phyloP scores from a whole-genome alignment of 345 rosid species.

The Lepidium aucheri region DNA sequence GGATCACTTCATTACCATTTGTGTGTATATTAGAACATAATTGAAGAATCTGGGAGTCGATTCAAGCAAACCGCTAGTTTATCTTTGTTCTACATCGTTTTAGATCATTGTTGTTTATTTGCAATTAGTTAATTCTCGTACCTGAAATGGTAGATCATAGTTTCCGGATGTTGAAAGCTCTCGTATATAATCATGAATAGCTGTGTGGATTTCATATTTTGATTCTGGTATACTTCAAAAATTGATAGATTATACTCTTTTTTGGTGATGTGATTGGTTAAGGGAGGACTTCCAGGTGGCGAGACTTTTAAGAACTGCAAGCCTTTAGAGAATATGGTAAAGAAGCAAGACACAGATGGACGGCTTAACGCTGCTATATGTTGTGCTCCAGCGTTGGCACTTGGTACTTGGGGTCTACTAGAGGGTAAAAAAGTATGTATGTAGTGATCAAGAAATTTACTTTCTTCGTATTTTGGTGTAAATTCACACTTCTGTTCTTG shows the following conservation, averaged over 20 bases:
- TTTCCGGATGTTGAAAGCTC: neutral
- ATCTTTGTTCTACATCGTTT: neutral
- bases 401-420: constrained; percentile 85
- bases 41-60: neutral
- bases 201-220: neutral
- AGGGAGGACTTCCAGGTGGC: constrained; percentile 97
- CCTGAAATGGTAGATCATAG: neutral
- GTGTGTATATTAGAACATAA: neutral
- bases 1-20: neutral
- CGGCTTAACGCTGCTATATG: constrained; percentile 77
- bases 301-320: constrained; percentile 61
- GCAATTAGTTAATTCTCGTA: neutral
- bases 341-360: constrained; percentile 73
- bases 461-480: neutral
- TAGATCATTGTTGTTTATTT: neutral
- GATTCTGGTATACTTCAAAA: neutral
- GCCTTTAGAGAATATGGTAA: constrained; percentile 52
- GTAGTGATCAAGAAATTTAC: neutral
- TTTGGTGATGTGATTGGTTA: neutral
- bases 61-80: neutral
- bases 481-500: neutral
- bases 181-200: neutral
- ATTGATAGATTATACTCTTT: neutral
- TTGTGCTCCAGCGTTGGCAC: constrained; percentile 77
- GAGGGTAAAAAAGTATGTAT: constrained; percentile 64